These are phyloP conservation scores for Mortierella sp. DNA, from an alignment of 371 early-diverging fungal genomes.

Conservation along the genomic window DNA sequence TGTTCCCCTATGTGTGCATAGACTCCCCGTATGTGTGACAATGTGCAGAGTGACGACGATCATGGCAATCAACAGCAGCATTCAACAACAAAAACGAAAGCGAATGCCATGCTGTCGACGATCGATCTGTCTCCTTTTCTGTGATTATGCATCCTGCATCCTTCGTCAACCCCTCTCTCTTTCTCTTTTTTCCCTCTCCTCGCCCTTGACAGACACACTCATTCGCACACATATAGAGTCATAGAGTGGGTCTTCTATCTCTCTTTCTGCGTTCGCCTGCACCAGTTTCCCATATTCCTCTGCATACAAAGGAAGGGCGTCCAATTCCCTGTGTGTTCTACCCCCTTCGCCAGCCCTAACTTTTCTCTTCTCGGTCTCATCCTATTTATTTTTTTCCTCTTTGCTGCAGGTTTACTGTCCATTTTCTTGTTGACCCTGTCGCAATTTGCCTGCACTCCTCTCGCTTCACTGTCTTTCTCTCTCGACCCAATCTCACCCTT, in stretches of 20 bases:
- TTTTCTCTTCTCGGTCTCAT: neutral
- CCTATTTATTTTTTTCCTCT: neutral
- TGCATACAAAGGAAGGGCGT: neutral
- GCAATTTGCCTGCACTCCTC: slow-evolving; percentile 9
- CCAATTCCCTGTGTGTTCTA: neutral
- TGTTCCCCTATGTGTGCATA: neutral
- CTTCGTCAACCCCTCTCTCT: neutral
- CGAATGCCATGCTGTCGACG: neutral
- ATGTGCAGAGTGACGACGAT: neutral
- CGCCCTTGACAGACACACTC: neutral
- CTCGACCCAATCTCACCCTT: neutral
- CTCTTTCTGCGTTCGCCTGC: neutral
- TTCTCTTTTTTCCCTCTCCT: neutral
- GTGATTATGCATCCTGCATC: slow-evolving; percentile 15
- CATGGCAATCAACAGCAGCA: neutral
- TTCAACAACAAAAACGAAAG: neutral
- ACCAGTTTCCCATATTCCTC: neutral
- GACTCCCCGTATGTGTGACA: neutral
- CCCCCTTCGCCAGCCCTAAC: neutral
- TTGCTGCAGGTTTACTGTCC: slow-evolving; percentile 9
- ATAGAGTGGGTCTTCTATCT: neutral
- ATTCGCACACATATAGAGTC: neutral
- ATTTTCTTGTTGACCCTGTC: neutral
- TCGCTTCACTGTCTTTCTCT: neutral
- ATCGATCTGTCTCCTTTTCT: slow-evolving; percentile 10